phyloP scores from a whole-genome alignment of 495 filamentous ascomycete species.

The Hyaloscypha bicolor region DNA sequence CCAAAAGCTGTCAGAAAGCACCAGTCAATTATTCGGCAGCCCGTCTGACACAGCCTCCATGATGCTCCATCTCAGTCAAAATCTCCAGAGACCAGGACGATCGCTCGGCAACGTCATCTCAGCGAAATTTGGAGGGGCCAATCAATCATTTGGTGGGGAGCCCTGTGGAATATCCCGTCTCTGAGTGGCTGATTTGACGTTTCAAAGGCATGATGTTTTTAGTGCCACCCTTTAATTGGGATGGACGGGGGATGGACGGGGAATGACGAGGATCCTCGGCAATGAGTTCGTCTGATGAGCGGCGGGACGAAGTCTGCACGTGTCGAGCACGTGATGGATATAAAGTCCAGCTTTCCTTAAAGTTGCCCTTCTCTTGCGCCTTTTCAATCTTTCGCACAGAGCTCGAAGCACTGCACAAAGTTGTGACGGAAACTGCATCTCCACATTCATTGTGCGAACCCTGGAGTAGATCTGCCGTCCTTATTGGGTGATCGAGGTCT shows the following conservation, averaged over 20 bases:
- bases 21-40: not conserved
- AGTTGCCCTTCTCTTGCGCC: not conserved
- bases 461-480: not conserved
- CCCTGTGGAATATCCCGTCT: not conserved
- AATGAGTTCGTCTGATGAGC: not conserved
- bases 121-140: not conserved
- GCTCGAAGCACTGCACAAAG: not conserved
- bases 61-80: not conserved
- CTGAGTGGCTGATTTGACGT: not conserved
- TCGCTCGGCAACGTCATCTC: not conserved
- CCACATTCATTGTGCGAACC: not conserved
- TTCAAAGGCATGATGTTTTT: conserved; percentile 12
- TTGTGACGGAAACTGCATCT: not conserved
- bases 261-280: not conserved
- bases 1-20: not conserved
- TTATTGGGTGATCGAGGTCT: not conserved
- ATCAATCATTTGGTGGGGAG: not conserved
- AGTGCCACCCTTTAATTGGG: conserved; percentile 6
- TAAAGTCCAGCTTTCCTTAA: not conserved
- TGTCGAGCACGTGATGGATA: not conserved
- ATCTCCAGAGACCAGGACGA: not conserved
- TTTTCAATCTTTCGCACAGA: not conserved
- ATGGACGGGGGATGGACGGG: not conserved
- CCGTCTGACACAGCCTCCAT: not conserved
- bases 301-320: not conserved